Evolutionary conservation across 208 protist genomes (phyloP).

Genomic region (Crithidia bombi): DNA sequence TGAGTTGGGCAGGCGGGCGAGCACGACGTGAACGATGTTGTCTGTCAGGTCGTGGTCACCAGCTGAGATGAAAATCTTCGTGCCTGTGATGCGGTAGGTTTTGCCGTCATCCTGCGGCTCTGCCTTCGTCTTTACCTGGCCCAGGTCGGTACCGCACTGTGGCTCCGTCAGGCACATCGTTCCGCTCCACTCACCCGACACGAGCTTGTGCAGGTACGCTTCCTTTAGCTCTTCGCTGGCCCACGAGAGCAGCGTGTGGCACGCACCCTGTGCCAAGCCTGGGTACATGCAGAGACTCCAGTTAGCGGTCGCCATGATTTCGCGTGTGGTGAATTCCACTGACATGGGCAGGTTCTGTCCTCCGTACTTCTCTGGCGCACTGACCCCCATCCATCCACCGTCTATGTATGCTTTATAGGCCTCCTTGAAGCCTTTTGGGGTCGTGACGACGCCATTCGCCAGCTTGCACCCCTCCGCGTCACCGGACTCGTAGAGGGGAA

Average conservation of each 20-base stretch:
- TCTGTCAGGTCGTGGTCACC: constrained; percentile 90
- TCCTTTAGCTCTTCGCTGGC: constrained; percentile 83
- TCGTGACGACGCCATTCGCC: constrained; percentile 60
- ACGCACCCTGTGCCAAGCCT: constrained; percentile 66
- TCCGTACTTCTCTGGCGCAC: constrained; percentile 76
- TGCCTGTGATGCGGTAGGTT: constrained; percentile 84
- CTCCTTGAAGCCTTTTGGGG: constrained; percentile 87
- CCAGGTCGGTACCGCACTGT: constrained; percentile 85
- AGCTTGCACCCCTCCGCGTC: constrained; percentile 63
- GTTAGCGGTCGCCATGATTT: constrained; percentile 85
- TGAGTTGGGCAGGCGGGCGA: constrained; percentile 75
- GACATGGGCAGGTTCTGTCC: constrained; percentile 83
- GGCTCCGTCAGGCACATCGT: constrained; percentile 94
- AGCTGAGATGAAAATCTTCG: constrained; percentile 92
- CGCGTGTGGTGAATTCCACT: constrained; percentile 59
- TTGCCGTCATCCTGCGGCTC: constrained; percentile 69
- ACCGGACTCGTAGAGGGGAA: constrained; percentile 65
- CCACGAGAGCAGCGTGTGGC: constrained; percentile 67
- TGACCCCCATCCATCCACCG: constrained; percentile 81
- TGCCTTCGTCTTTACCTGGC: constrained; percentile 84
- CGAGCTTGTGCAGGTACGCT: constrained; percentile 73
- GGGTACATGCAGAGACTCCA: constrained; percentile 90
- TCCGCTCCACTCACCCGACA: constrained; percentile 79
- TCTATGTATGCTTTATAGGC: constrained; percentile 79
- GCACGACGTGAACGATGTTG: constrained; percentile 89